Base-by-base conservation (phyloP, 1,284 basidiomycete genomes). In the Leucocoprinus gongylophorus region DNA sequence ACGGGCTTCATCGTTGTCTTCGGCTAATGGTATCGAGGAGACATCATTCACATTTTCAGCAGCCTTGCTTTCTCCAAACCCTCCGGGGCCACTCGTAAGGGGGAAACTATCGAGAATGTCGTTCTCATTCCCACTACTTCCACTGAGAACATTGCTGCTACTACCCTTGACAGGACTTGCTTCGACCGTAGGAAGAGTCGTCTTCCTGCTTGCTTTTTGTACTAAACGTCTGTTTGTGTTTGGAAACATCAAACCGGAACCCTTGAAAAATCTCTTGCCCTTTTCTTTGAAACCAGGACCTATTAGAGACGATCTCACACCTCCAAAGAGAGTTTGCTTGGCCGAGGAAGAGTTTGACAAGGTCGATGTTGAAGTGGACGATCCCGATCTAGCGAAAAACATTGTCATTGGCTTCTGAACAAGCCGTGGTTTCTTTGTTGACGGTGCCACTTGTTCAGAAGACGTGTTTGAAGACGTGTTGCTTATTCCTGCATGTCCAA, bases 141-240 rank as follows among this genome's bases (percentile, higher is more conserved):
- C 43, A 43, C 18, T 26, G 12, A 45, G 28, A 10, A 26, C 51
- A 26, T 48, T 53, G 30, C 57, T 61, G 28, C 58, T 61, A 10
- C 65, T 67, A 15, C 74, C 77, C 62, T 83, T 83, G 40, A 78
- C 73, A 38, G 81, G 80, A 59, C 80, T 83, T 13, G 70, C 80
- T 51, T 70, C 68, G 1, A 83, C 78, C 48, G 70, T 76, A 0
- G 85, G 81, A 50, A 88, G 64, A 42, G 66, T 76, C n/a, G 81
- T 74, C 62, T 79, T 79, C 66, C 78, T 78, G 62, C 85, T 88
- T 13, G 72, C 83, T 57, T 76, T 76, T 32, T 71, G 72, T 13
- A 73, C 66, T 0, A 65, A 57, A 44, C 71, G 56, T 30, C 61
- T 55, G 45, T 48, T 53, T 15, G 33, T 30, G 40, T 38, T 53